phyloP scores from a whole-genome alignment of 495 filamentous ascomycete genomes.

The Penicillium ucsense region DNA sequence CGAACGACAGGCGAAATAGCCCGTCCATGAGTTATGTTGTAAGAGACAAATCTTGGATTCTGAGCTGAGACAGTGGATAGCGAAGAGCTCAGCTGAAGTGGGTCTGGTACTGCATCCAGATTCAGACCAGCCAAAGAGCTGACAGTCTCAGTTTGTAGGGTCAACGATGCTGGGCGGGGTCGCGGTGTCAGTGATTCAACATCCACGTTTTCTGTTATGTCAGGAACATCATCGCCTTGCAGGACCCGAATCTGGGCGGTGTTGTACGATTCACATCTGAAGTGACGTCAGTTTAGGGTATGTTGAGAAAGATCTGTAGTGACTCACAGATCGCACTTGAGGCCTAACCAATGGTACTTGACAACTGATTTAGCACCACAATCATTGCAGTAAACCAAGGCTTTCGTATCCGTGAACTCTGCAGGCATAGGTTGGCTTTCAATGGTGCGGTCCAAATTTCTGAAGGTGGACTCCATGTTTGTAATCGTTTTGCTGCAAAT shows the following conservation, averaged over 20 bases:
- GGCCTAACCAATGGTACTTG: conserved; percentile 87
- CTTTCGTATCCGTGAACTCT: conserved; percentile 70
- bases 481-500: conserved; percentile 87
- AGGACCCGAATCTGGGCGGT: conserved; percentile 63
- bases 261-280: conserved; percentile 70
- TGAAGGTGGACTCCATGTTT: conserved; percentile 96
- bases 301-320: not conserved
- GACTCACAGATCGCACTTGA: conserved; percentile 70
- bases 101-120: conserved; percentile 24
- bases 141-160: conserved; percentile 14
- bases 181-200: conserved; percentile 9
- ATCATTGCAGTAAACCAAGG: conserved; percentile 86
- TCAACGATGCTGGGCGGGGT: conserved; percentile 20
- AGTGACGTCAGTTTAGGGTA: conserved; percentile 7
- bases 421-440: conserved; percentile 83
- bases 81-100: conserved; percentile 19
- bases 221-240: conserved; percentile 29
- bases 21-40: conserved; percentile 32
- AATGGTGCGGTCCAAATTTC: conserved; percentile 78
- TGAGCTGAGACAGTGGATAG: conserved; percentile 11
- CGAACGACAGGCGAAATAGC: conserved; percentile 31
- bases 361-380: conserved; percentile 78
- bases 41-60: conserved; percentile 19
- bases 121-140: conserved; percentile 19
- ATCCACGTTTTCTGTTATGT: conserved; percentile 15